Conservation (phyloP, 257 asterid genomes). For the Nicotiana undulata region DNA sequence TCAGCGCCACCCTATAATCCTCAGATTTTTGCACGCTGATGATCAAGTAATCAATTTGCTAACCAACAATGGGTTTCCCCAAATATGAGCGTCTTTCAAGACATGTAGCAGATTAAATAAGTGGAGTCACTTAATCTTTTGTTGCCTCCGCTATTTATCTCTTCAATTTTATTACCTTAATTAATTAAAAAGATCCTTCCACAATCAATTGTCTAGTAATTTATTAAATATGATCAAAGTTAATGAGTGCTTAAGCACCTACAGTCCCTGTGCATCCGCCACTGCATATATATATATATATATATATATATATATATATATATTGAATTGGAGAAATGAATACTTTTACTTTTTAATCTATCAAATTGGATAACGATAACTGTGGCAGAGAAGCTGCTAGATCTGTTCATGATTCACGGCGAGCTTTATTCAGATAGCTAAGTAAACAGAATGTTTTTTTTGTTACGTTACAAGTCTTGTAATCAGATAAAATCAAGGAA, state of each 20-base stretch:
- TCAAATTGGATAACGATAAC: not conserved
- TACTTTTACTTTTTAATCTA: not conserved
- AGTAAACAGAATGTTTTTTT: not conserved
- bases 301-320: too few species aligned
- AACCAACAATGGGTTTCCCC: not conserved
- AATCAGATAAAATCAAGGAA: not conserved
- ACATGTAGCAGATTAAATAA: not conserved
- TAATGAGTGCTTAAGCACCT: too few species aligned
- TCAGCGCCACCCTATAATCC: not conserved
- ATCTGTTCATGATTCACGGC: not conserved
- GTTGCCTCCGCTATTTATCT: not conserved
- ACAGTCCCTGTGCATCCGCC: too few species aligned
- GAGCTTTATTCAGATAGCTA: not conserved
- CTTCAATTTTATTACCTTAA: not conserved
- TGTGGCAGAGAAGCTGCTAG: not conserved
- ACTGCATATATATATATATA: too few species aligned
- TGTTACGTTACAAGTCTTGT: too few species aligned
- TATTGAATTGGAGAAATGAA: not conserved
- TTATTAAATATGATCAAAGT: too few species aligned
- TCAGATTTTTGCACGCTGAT: not conserved
- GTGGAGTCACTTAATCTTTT: not conserved
- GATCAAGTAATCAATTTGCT: not conserved
- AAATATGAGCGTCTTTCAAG: not conserved
- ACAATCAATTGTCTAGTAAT: not conserved
- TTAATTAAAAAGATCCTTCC: not conserved